Percentiles rank a stretch among this genome's conserved stretches.
Evolutionary conservation across 371 early-diverging fungal genomes (phyloP).

Genomic region (Circinella minor): DNA sequence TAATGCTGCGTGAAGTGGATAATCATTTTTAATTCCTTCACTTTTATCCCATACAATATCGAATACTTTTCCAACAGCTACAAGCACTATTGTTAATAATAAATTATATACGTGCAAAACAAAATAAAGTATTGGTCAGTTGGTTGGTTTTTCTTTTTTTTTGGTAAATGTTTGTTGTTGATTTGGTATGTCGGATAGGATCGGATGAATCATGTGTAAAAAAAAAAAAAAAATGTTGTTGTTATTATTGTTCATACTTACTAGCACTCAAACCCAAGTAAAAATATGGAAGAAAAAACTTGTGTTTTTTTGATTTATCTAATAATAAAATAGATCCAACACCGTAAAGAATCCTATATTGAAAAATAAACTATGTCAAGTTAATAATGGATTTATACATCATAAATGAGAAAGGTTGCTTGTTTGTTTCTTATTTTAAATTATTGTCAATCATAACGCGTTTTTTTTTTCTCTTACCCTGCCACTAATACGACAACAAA

Average conservation of each 20-base stretch:
- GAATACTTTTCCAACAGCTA: constrained; percentile 13
- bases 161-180: no score
- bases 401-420: no score
- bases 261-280: constrained; percentile 11
- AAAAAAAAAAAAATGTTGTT: no score
- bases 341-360: constrained; percentile 14
- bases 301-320: constrained; percentile 15
- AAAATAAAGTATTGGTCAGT: background rate
- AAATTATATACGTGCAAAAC: background rate
- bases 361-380: background rate
- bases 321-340: constrained; percentile 11
- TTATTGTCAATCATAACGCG: background rate
- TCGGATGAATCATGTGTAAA: no score
- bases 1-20: constrained; percentile 18
- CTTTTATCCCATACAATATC: constrained; percentile 17
- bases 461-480: constrained; percentile 4
- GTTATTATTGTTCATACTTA: background rate
- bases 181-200: no score
- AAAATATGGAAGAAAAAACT: constrained; percentile 23
- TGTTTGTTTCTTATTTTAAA: background rate
- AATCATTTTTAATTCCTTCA: constrained; percentile 11
- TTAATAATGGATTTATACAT: background rate
- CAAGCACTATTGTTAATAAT: background rate
- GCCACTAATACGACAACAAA: constrained; percentile 11
- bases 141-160: no score